Evolutionary conservation across 108 stramenopile genomes (phyloP).

Genomic region (Cyclotella sp.): DNA sequence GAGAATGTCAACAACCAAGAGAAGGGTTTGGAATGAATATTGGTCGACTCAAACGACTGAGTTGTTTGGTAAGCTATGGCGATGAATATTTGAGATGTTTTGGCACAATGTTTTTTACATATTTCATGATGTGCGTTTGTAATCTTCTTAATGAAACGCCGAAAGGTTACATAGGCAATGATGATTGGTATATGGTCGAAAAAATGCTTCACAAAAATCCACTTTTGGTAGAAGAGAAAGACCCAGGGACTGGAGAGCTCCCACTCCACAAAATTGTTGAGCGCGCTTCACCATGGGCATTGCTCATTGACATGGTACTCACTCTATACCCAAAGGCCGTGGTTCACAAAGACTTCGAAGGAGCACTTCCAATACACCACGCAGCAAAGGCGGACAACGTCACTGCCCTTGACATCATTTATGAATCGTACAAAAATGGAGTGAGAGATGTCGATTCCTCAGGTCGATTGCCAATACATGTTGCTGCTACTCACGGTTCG

Average conservation of each 20-base stretch:
- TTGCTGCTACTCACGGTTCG: conserved; percentile 86
- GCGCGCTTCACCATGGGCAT: conserved; percentile 79
- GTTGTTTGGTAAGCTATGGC: conserved; percentile 21
- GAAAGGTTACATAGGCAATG: conserved; percentile 56
- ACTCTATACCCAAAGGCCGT: conserved; percentile 88
- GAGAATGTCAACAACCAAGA: conserved; percentile 58
- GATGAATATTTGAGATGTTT: background rate
- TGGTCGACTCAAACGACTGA: conserved; percentile 51
- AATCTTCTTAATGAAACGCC: background rate
- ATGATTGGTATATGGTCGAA: conserved; percentile 91
- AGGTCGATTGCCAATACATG: conserved; percentile 87
- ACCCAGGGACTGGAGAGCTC: conserved; percentile 76
- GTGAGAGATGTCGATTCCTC: conserved; percentile 80
- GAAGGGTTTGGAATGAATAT: conserved; percentile 44
- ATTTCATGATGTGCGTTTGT: background rate
- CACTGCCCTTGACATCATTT: conserved; percentile 85
- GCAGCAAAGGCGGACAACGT: conserved; percentile 83
- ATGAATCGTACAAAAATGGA: conserved; percentile 90
- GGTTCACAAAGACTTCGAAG: conserved; percentile 85
- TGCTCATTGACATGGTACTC: conserved; percentile 88
- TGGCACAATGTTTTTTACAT: background rate
- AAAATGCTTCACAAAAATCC: conserved; percentile 87
- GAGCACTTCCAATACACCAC: conserved; percentile 90
- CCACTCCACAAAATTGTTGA: conserved; percentile 87
- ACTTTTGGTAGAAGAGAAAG: conserved; percentile 79